Conservation (phyloP, 805 yeast species). For the Schwanniomyces pseudopolymorphus region DNA sequence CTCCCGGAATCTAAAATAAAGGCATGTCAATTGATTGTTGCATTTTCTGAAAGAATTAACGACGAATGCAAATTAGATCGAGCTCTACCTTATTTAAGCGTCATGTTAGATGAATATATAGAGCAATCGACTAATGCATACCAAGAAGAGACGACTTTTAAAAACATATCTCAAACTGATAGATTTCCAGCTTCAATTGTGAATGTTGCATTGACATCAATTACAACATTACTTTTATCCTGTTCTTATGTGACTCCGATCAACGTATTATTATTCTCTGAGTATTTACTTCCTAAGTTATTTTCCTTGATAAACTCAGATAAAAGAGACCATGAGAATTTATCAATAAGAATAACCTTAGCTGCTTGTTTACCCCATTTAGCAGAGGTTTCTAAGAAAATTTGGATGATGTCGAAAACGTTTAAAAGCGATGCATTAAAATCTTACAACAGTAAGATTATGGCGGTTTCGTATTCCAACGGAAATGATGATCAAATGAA, state of each 20-base stretch:
- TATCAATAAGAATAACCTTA: slow-evolving; percentile 53
- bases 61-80: slow-evolving; percentile 88
- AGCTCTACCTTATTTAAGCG: slow-evolving; percentile 74
- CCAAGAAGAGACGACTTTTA: not conserved
- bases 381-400: slow-evolving; percentile 62
- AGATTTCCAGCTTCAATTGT: slow-evolving; percentile 56
- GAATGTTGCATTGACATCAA: slow-evolving; percentile 58
- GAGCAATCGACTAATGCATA: slow-evolving; percentile 11
- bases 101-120: slow-evolving; percentile 63
- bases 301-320: slow-evolving; percentile 17
- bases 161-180: not conserved
- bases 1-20: slow-evolving; percentile 59
- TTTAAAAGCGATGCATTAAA: slow-evolving; percentile 30
- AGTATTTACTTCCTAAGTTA: slow-evolving; percentile 76
- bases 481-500: slow-evolving; percentile 22
- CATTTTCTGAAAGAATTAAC: slow-evolving; percentile 69
- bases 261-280: slow-evolving; percentile 76
- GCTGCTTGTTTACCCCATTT: slow-evolving; percentile 74
- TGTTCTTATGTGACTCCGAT: slow-evolving; percentile 69
- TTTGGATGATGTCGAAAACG: slow-evolving; percentile 60
- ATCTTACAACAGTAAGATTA: slow-evolving; percentile 6
- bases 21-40: slow-evolving; percentile 75
- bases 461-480: slow-evolving; percentile 10
- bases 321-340: slow-evolving; percentile 15
- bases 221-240: slow-evolving; percentile 66